Evolutionary conservation across 441 rosid genomes (phyloP).

Genomic region (Geranium incanum): DNA sequence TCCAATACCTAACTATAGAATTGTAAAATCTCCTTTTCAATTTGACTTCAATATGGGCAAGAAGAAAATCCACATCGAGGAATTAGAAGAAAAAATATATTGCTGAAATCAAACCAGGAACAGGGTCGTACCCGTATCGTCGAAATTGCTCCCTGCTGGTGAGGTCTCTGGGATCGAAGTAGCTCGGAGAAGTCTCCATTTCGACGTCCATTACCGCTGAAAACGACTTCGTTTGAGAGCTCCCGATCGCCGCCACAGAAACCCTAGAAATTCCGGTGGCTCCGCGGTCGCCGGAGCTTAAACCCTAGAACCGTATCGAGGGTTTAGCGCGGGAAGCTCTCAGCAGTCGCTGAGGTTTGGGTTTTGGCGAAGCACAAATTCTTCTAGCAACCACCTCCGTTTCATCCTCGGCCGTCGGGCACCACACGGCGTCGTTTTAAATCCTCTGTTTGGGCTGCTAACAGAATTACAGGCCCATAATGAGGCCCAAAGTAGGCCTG

Average conservation of each 20-base stretch:
- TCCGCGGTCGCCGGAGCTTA: not conserved
- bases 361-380: not conserved
- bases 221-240: not conserved
- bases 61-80: not conserved
- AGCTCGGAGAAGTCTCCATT: slow-evolving; percentile 58
- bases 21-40: not conserved
- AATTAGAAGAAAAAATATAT: not conserved
- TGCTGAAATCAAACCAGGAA: not conserved
- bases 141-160: slow-evolving; percentile 64
- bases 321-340: slow-evolving; percentile 5
- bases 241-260: not conserved
- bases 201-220: slow-evolving; percentile 36
- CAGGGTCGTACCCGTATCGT: slow-evolving; percentile 63
- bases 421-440: not conserved
- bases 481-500: not conserved
- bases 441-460: not conserved
- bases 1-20: not conserved
- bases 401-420: not conserved
- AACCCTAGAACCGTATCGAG: not conserved
- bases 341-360: not conserved
- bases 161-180: slow-evolving; percentile 64
- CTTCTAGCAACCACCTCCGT: not conserved
- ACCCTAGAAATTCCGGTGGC: not conserved
- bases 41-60: not conserved
- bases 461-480: not conserved